phyloP scores from a whole-genome alignment of 345 rosid genomes.

The Gossypium turneri region DNA sequence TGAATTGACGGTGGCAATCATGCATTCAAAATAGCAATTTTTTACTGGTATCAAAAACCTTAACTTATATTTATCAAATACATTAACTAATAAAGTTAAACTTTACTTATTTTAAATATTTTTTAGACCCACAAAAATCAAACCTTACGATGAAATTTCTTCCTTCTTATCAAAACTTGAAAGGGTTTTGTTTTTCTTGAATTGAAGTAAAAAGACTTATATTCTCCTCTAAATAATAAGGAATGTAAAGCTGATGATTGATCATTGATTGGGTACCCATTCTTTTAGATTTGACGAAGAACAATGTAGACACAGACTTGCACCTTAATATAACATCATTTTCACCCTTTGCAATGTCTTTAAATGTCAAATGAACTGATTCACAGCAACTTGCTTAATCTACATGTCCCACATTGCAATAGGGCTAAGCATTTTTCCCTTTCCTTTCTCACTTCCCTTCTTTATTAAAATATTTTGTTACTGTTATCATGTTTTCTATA shows the following conservation, averaged over 20 bases:
- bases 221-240: neutral
- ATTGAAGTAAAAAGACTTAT: neutral
- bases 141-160: too few species aligned
- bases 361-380: conserved; percentile 19
- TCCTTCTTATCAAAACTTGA: neutral
- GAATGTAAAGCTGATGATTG: neutral
- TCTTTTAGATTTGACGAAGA: neutral
- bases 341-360: neutral
- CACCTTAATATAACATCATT: neutral
- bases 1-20: neutral
- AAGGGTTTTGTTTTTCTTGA: neutral
- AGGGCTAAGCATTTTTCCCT: neutral
- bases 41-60: too few species aligned
- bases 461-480: neutral
- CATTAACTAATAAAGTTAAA: too few species aligned
- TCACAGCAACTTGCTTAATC: conserved; percentile 17
- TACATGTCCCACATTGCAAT: neutral
- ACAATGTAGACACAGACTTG: neutral
- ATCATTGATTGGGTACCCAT: neutral
- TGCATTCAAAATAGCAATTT: neutral
- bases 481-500: too few species aligned
- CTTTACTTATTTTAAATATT: too few species aligned
- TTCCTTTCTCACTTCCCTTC: neutral
- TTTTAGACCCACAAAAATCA: neutral
- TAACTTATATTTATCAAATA: too few species aligned